These are phyloP conservation scores for Citrus cavaleriei DNA, from an alignment of 345 rosid species.

Conservation along the genomic window DNA sequence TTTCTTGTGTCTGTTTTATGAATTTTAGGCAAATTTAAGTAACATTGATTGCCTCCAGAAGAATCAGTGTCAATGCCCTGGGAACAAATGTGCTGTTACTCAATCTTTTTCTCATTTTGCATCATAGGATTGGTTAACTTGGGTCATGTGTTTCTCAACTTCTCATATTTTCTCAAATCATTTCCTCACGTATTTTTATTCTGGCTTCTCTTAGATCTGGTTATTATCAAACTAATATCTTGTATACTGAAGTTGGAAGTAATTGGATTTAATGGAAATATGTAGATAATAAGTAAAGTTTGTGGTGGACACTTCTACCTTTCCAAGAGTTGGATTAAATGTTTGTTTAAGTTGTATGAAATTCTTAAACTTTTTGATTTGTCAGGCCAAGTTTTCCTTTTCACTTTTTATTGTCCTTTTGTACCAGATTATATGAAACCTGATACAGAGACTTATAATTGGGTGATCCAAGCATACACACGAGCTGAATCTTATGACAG, in stretches of 20 bases:
- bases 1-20: background rate
- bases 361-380: background rate
- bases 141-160: background rate
- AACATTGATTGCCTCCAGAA: background rate
- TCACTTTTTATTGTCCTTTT: constrained; percentile 17
- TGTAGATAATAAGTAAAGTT: background rate
- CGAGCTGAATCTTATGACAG: constrained; percentile 96
- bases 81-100: background rate
- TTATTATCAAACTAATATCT: background rate
- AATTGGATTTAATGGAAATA: background rate
- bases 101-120: background rate
- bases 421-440: constrained; percentile 85
- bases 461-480: constrained; percentile 97
- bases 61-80: background rate
- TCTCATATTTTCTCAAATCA: background rate
- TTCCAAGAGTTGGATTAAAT: background rate
- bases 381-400: background rate
- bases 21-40: background rate
- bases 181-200: background rate
- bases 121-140: background rate
- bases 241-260: background rate
- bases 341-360: background rate
- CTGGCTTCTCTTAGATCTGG: background rate
- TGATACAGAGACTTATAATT: constrained; percentile 87
- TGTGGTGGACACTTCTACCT: background rate